Conservation (phyloP, 1,284 basidiomycete genomes). For the Leccinum fallax region DNA sequence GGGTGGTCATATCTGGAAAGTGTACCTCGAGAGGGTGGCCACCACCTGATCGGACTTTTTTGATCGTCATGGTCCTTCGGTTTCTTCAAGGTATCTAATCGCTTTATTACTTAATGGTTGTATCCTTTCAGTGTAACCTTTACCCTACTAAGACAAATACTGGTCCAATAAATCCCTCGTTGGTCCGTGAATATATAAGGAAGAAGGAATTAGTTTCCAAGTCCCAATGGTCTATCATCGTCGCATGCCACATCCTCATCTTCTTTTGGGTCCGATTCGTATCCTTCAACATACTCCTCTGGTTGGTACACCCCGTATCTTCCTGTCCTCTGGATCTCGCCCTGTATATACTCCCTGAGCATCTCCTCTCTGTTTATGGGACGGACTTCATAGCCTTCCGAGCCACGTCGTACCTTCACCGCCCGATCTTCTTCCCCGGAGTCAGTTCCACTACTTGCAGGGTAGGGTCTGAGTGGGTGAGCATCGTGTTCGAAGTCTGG, state of each 20-base stretch:
- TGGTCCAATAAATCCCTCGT: constrained; percentile 17
- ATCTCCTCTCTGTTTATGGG: constrained; percentile 61
- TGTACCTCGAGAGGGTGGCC: constrained; percentile 53
- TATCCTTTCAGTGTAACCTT: constrained; percentile 29
- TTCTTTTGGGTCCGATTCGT: constrained; percentile 14
- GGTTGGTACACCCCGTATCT: constrained; percentile 66
- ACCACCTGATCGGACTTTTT: constrained; percentile 18
- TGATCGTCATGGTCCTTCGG: constrained; percentile 7
- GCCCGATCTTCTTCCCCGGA: constrained; percentile 32
- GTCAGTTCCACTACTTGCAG: constrained; percentile 42
- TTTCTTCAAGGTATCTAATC: constrained; percentile 28
- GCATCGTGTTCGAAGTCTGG: constrained; percentile 54
- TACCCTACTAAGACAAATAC: constrained; percentile 28
- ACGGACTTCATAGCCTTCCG: constrained; percentile 78
- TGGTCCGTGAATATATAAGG: not conserved
- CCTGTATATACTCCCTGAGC: constrained; percentile 56
- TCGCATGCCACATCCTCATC: constrained; percentile 11
- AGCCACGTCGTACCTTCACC: constrained; percentile 60
- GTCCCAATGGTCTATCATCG: constrained; percentile 24
- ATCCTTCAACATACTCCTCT: constrained; percentile 42
- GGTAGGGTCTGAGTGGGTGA: constrained; percentile 35
- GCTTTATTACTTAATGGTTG: constrained; percentile 37
- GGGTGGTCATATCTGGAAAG: constrained; percentile 64
- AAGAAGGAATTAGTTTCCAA: constrained; percentile 14
- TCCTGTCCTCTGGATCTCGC: constrained; percentile 52